Conservation (phyloP, 2,329 filamentous ascomycete species). For the Aspergillus ustus region DNA sequence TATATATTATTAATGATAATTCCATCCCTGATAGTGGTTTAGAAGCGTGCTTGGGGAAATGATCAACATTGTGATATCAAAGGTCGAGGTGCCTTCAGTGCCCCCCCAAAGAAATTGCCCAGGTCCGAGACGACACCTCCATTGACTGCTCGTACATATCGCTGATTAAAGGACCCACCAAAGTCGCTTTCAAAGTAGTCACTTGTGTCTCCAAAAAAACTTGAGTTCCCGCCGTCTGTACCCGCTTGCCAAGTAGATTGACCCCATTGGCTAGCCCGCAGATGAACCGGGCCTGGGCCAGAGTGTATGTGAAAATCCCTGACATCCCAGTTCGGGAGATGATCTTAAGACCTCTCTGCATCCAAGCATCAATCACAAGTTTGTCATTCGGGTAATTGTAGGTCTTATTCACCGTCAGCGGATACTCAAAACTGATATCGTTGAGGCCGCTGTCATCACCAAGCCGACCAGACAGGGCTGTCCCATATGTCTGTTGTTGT, state of each 20-base stretch:
- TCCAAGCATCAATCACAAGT: slow-evolving; percentile 54
- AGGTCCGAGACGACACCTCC: slow-evolving; percentile 31
- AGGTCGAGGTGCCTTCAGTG: background rate
- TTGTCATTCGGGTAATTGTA: slow-evolving; percentile 53
- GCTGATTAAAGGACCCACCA: slow-evolving; percentile 27
- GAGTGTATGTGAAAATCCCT: slow-evolving; percentile 64
- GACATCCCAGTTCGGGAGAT: slow-evolving; percentile 40
- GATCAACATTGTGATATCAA: background rate
- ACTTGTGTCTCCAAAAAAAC: slow-evolving; percentile 34
- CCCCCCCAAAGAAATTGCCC: background rate
- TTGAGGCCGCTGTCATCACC: slow-evolving; percentile 44
- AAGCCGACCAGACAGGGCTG: slow-evolving; percentile 25
- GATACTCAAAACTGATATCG: slow-evolving; percentile 60
- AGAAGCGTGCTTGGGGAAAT: background rate
- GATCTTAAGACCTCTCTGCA: slow-evolving; percentile 56
- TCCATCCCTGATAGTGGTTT: background rate
- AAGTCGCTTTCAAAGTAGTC: slow-evolving; percentile 31
- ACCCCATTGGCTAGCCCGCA: slow-evolving; percentile 37
- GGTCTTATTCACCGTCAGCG: slow-evolving; percentile 62
- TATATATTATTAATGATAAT: background rate
- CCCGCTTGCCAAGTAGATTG: slow-evolving; percentile 32
- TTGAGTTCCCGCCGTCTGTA: slow-evolving; percentile 26
- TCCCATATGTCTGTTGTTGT: slow-evolving; percentile 57
- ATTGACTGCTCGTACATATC: slow-evolving; percentile 32
- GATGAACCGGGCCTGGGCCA: slow-evolving; percentile 40